Percentiles rank a stretch among this genome's conserved stretches.
phyloP scores from a whole-genome alignment of 2,329 filamentous ascomycete species.

The Gnomoniopsis smithogilvyi region DNA sequence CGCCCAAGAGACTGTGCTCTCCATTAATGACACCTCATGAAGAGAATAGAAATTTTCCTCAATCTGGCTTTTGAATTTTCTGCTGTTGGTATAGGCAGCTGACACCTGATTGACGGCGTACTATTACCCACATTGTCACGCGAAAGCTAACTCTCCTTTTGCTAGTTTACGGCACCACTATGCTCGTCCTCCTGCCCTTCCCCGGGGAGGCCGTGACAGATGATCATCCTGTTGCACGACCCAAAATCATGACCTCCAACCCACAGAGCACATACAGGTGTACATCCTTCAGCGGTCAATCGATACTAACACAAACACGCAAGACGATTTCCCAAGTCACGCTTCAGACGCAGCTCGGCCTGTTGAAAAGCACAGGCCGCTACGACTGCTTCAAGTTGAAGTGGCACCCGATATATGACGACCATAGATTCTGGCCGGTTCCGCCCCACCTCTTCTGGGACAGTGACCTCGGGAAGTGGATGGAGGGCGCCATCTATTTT shows the following conservation, averaged over 20 bases:
- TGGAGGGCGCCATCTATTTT: slow-evolving; percentile 56
- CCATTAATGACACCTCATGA: too few relatives aligned
- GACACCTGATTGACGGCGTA: too few relatives aligned
- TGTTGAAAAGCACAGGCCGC: slow-evolving; percentile 51
- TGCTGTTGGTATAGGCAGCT: too few relatives aligned
- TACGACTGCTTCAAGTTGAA: slow-evolving; percentile 56
- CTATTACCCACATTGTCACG: background rate
- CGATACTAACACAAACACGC: slow-evolving; percentile 32
- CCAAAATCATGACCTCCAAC: slow-evolving; percentile 19
- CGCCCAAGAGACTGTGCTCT: too few relatives aligned
- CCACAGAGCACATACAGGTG: slow-evolving; percentile 34
- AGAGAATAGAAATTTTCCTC: too few relatives aligned
- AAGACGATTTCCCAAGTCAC: slow-evolving; percentile 35
- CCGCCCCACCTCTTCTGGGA: slow-evolving; percentile 55
- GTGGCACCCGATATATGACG: slow-evolving; percentile 53
- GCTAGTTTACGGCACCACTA: background rate
- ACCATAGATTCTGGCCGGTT: slow-evolving; percentile 50
- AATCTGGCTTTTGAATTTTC: too few relatives aligned
- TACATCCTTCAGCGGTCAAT: slow-evolving; percentile 33
- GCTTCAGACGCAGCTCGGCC: slow-evolving; percentile 47
- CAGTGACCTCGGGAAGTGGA: slow-evolving; percentile 13
- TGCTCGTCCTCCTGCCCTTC: background rate
- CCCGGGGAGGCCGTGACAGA: background rate
- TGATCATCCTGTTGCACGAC: background rate
- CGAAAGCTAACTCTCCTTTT: background rate